A percentile compares a stretch with the other conserved stretches of the same genome.
These are phyloP conservation scores for Calycina marina DNA, from an alignment of 2,329 filamentous ascomycete genomes.

Conservation along the genomic window DNA sequence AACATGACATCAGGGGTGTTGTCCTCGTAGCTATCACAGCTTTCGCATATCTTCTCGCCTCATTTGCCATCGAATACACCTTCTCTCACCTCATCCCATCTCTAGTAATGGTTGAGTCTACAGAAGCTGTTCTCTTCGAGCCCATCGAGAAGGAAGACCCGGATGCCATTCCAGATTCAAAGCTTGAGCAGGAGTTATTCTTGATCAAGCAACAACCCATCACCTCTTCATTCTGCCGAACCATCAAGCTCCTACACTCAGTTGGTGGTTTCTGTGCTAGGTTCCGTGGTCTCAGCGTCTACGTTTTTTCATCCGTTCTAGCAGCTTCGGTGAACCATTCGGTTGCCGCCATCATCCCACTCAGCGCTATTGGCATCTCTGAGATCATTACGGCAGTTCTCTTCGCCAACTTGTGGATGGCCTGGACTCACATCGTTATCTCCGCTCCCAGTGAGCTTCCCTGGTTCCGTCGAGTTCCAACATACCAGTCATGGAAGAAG, in stretches of 20 bases:
- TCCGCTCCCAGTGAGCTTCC: conserved; percentile 46
- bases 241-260: conserved; percentile 44
- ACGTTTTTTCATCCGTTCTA: conserved; percentile 30
- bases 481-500: conserved; percentile 49
- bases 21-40: not conserved
- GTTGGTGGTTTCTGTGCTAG: conserved; percentile 40
- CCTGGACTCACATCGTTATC: conserved; percentile 81
- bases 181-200: conserved; percentile 27
- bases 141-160: conserved; percentile 22
- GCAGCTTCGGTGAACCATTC: conserved; percentile 23
- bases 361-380: conserved; percentile 29
- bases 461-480: conserved; percentile 52
- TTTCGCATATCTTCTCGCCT: not conserved
- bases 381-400: conserved; percentile 43
- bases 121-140: conserved; percentile 36
- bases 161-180: conserved; percentile 20
- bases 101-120: conserved; percentile 47
- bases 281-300: conserved; percentile 50
- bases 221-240: conserved; percentile 43
- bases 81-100: conserved; percentile 44
- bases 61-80: conserved; percentile 35
- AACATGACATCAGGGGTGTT: conserved; percentile 1
- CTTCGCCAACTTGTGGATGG: conserved; percentile 53
- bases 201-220: conserved; percentile 39
- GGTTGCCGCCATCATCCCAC: conserved; percentile 28